phyloP scores from a whole-genome alignment of 225 moss, liverwort and hornwort species.

The Neckera pumila region DNA sequence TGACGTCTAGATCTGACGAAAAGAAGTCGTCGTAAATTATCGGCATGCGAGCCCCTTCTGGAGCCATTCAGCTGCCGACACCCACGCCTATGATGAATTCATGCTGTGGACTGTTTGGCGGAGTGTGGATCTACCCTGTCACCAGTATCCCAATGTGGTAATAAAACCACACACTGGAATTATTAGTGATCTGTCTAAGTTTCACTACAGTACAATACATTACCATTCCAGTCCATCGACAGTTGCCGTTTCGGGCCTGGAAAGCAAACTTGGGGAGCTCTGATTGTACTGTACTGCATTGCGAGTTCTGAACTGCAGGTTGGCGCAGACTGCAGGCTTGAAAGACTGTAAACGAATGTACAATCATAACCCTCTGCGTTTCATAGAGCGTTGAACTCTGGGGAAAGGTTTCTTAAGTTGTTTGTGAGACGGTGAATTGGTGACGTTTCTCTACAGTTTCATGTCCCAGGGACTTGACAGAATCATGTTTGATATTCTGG shows the following conservation, averaged over 20 bases:
- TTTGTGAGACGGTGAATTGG: background rate
- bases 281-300: background rate
- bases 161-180: background rate
- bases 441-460: background rate
- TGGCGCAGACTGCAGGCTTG: background rate
- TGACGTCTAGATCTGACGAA: background rate
- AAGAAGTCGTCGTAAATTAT: background rate
- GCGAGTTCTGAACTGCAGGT: background rate
- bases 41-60: background rate
- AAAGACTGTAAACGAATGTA: background rate
- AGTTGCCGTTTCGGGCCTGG: background rate
- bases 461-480: background rate
- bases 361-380: too few relatives aligned
- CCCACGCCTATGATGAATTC: background rate
- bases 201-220: background rate
- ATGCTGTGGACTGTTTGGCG: background rate
- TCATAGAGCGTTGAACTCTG: background rate
- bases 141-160: background rate
- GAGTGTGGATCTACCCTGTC: background rate
- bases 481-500: background rate
- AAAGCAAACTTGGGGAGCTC: background rate
- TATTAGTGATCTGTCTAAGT: background rate
- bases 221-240: background rate
- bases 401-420: background rate
- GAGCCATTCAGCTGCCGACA: slow-evolving; percentile 10